phyloP scores from a whole-genome alignment of 2,329 filamentous ascomycete species.

The Cadophora sp. region DNA sequence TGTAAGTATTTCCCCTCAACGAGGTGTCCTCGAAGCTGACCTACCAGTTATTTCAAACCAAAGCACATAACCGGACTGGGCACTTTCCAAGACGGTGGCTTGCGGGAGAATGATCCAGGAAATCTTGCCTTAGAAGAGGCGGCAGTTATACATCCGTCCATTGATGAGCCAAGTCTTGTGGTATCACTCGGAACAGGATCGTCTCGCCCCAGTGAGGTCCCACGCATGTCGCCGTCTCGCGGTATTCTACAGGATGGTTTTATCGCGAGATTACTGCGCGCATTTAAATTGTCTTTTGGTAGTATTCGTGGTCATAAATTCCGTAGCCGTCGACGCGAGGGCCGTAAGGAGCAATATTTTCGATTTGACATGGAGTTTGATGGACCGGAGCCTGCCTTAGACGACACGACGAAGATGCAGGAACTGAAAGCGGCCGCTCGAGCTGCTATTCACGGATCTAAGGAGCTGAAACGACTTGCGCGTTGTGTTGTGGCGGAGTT shows the following conservation, averaged over 20 bases:
- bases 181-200: not conserved
- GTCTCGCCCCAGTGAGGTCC: not conserved
- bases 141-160: slow-evolving; percentile 7
- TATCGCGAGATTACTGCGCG: not conserved
- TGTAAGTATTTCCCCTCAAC: not conserved
- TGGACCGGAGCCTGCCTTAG: not conserved
- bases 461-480: not conserved
- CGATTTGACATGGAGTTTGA: slow-evolving; percentile 1
- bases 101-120: not conserved
- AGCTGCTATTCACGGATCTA: not conserved
- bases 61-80: not conserved
- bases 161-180: not conserved
- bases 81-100: slow-evolving; percentile 2
- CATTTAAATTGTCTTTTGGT: not conserved
- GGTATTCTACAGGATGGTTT: not conserved
- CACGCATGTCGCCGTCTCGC: not conserved
- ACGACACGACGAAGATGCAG: not conserved
- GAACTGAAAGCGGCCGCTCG: not conserved
- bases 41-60: slow-evolving; percentile 1
- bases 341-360: not conserved
- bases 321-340: not conserved
- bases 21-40: not conserved
- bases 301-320: slow-evolving; percentile 1
- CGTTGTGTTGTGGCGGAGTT: not conserved
- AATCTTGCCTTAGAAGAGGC: not conserved